Evolutionary conservation across 306 rosid genomes (phyloP), one percentile per base, ranked within the genome.

Genomic region (Ormosia semicastrata): DNA sequence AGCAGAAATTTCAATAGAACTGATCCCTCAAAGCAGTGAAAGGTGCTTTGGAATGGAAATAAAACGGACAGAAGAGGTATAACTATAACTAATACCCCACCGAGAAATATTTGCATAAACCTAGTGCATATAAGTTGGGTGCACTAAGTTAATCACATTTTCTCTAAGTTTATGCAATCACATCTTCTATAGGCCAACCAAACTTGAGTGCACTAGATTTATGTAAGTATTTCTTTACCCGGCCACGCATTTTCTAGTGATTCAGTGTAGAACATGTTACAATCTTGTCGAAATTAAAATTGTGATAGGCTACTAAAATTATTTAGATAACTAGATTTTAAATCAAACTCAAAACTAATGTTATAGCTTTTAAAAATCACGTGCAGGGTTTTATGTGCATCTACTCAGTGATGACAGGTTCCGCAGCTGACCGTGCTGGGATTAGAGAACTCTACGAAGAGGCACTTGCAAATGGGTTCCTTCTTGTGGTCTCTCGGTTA

Each of bases 41-140:
- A 74, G 30, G 4, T 87, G 89, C 17, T 90, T 89, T 6, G 94
- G 97, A 69, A 81, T 92, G 90, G 97, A 94, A 76, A 85, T 94
- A 17, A 90, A 90, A 63, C 74, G 83, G 44, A 88, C 91, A 1
- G 95, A 90, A 43, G 94, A 92, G 90, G 92, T 86, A 43, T 24
- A 24, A 24, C 24, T 24, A 24, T 24, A 24, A 24, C 24, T 24
- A 24, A 1, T 24, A 24, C 24, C 24, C 24, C 24, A 1, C 24
- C n/a, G n/a, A n/a, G n/a, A n/a, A n/a, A n/a, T n/a, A n/a, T n/a
- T n/a, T n/a, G n/a, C n/a, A n/a, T n/a, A n/a, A n/a, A n/a, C n/a
- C 24, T 24, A 24, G 24, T 24, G 24, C 24, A 24, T 1, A 24
- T 24, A 24, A 24, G 24, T 24, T 24, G 0, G 24, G 24, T 24